Conservation (phyloP, 2,329 filamentous ascomycete genomes). For the Elsinoe perseae region DNA sequence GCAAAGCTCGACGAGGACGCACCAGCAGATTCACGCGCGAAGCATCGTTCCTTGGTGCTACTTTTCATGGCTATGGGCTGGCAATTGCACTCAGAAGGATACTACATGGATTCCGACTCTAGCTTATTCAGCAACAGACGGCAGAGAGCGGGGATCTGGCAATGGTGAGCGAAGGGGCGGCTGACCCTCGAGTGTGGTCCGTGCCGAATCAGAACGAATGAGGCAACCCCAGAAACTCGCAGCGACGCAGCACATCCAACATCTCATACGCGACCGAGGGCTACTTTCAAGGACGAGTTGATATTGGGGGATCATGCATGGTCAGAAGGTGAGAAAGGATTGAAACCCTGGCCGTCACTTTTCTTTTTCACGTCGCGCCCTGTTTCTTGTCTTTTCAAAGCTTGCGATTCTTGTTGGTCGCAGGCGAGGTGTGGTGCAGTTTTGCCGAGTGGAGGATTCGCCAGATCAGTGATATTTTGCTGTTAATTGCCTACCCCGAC, state of each 20-base stretch:
- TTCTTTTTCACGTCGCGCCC: not conserved
- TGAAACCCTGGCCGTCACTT: not conserved
- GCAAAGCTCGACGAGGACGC: too few relatives aligned
- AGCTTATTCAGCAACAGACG: conserved; percentile 2
- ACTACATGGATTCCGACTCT: too few relatives aligned
- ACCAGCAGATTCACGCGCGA: too few relatives aligned
- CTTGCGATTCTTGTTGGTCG: not conserved
- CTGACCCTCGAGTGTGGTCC: not conserved
- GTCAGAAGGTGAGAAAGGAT: not conserved
- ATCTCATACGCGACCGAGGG: not conserved
- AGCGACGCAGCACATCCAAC: not conserved
- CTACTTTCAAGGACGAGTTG: not conserved
- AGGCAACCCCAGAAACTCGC: not conserved
- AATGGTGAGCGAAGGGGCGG: not conserved
- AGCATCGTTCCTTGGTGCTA: too few relatives aligned
- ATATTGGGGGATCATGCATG: not conserved
- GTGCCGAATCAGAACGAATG: conserved; percentile 5
- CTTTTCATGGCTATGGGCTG: too few relatives aligned
- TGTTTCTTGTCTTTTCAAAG: not conserved
- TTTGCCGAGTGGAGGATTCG: conserved; percentile 13
- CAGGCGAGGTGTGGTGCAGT: not conserved
- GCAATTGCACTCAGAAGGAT: too few relatives aligned
- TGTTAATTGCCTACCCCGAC: not conserved
- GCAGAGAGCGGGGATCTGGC: not conserved
- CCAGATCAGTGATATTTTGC: conserved; percentile 13